phyloP scores from a whole-genome alignment of 257 asterid species.

The Perilla frutescens region DNA sequence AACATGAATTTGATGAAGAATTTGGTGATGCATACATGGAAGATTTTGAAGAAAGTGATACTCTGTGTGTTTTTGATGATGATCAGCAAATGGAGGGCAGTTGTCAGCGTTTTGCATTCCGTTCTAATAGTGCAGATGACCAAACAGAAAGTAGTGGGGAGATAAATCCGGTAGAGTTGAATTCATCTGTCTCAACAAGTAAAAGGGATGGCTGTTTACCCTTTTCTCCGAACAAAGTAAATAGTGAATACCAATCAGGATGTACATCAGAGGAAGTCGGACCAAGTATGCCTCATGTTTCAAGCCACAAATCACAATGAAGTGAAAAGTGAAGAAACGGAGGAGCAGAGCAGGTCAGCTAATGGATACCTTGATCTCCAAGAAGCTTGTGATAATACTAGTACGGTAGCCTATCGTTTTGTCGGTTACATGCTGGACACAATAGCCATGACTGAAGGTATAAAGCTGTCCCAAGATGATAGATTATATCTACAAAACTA shows the following conservation, averaged over 20 bases:
- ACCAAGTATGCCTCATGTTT: neutral
- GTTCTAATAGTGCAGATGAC: conserved; percentile 36
- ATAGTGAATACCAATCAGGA: conserved; percentile 27
- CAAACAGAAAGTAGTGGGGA: conserved; percentile 73
- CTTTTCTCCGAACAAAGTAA: conserved; percentile 35
- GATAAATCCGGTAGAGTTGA: conserved; percentile 38
- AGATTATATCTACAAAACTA: conserved; percentile 55
- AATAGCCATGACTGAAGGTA: conserved; percentile 53
- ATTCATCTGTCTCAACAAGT: conserved; percentile 39
- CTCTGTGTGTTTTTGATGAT: conserved; percentile 35
- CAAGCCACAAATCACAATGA: conserved; percentile 32
- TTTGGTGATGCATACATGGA: conserved; percentile 71
- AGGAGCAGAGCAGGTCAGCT: conserved; percentile 31
- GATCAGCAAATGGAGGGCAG: conserved; percentile 34
- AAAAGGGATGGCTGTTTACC: conserved; percentile 1
- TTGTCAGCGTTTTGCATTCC: conserved; percentile 32
- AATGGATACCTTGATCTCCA: conserved; percentile 77
- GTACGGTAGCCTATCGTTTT: conserved; percentile 61
- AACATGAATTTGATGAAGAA: conserved; percentile 63
- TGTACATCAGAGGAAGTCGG: conserved; percentile 25
- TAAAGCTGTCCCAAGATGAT: conserved; percentile 45
- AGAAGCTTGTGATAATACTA: conserved; percentile 81
- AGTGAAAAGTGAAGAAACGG: conserved; percentile 35
- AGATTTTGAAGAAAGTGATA: conserved; percentile 50
- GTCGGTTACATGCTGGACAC: conserved; percentile 62